Evolutionary conservation across 2,329 filamentous ascomycete genomes (phyloP), one percentile per base, ranked within the genome.

Genomic region (Penicillium sp.): DNA sequence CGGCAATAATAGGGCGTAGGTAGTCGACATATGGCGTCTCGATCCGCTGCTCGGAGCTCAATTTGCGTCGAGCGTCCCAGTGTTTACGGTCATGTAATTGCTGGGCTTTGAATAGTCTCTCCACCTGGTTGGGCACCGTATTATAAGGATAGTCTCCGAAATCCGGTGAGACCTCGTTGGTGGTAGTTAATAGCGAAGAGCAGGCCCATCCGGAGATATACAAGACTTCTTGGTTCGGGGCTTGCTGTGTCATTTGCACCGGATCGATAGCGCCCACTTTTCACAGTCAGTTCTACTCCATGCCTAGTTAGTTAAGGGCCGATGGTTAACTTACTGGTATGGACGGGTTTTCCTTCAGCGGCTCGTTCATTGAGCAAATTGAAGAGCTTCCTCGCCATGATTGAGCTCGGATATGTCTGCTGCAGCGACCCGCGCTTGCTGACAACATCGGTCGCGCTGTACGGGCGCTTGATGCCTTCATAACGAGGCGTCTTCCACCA

Each of bases 111-210:
- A 95, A 91, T 52, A 99, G 79, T 62, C 94, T 85, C 77, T 99
- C 91, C 3, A 99, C 94, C 73, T 97, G 94, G 76, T 97, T 97
- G 8, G 94, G 94, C 4, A 99, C 94, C 0, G 94, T 99, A 71
- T 97, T 97, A 78, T 99, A 99, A 0, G 94, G 94, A 72, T 99
- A 99, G 75, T 99, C 94, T 67, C 94, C 94, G 76, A 97, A 96
- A 72, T 99, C 94, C 45, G 94, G 90, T 0, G 91, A 97, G 26
- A 99, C 94, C 73, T 99, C 94, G 77, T 99, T 97, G 38, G 94
- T 97, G 9, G 86, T 87, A 3, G 93, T 97, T 47, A 99, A 80
- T 20, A 96, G 84, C 0, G 91, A 93, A 0, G 93, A 97, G 76
- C 94, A 97, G 5, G 94, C 94, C 94, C 94, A 99, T 60, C 94